Evolutionary conservation across 805 yeast genomes (phyloP).

Genomic region (Hanseniaspora meyeri): DNA sequence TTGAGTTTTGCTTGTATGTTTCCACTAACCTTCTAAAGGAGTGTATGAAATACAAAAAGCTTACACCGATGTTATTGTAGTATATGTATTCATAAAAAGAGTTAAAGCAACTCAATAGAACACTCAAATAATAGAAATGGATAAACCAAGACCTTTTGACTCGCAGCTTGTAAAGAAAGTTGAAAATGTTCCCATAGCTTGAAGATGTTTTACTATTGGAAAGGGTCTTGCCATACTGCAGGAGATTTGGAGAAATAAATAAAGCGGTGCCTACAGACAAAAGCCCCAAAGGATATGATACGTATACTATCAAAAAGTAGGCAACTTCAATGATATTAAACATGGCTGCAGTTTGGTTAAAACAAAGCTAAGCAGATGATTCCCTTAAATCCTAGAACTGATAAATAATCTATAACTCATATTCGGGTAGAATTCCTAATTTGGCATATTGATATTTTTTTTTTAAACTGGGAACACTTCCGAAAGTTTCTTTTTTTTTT

Average conservation of each 20-base stretch:
- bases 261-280: neutral
- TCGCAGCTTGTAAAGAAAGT: neutral
- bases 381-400: neutral
- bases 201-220: neutral
- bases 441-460: neutral
- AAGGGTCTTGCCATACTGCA: constrained; percentile 12
- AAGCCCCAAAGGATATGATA: constrained; percentile 5
- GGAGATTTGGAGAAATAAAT: neutral
- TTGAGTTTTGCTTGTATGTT: neutral
- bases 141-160: constrained; percentile 11
- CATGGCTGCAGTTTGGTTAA: neutral
- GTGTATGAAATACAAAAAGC: constrained; percentile 2
- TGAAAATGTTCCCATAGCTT: neutral
- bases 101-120: neutral
- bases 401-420: neutral
- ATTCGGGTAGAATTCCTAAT: neutral
- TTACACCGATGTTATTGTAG: too few species aligned
- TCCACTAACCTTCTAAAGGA: constrained; percentile 10
- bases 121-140: constrained; percentile 9
- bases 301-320: neutral
- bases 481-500: neutral
- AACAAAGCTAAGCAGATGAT: neutral
- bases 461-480: neutral
- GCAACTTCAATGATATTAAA: neutral
- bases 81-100: neutral